Evolutionary conservation across 2,329 filamentous ascomycete species (phyloP), one percentile per base, ranked within the genome.

Genomic region (Colletotrichum sp.): DNA sequence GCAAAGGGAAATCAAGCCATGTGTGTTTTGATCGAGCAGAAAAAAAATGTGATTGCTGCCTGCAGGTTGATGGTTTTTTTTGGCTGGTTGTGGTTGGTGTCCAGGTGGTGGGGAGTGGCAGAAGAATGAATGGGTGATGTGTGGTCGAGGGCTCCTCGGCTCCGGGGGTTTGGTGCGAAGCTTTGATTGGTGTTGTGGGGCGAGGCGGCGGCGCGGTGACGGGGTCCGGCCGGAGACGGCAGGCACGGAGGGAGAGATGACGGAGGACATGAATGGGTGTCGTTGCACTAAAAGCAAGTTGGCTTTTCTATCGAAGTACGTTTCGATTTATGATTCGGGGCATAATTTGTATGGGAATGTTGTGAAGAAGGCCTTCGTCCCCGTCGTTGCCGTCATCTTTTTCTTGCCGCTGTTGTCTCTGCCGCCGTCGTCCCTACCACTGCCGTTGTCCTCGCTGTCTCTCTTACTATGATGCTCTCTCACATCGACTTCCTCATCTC

Each of bases 321-420:
- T 8, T 1, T 39, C 4, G 15, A 2, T 39, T 9, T 1, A 39
- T 39, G 36, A 2, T 2, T 5, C 3, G 1, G 8, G 36, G 15
- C 16, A 39, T 39, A 4, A 1, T 39, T 39, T 16, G 16, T 8
- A 0, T 9, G 0, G 36, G 5, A 0, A 16, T 5, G 36, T 39
- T 18, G 15, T 0, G 36, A 18, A 39, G 0, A 18, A 39, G 16
- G 36, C 36, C 2, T 18, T 18, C 1, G 16, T 18, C 2, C 36
- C 36, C 36, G 16, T 39, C 36, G 0, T 39, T 36, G 13, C 1
- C 15, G 34, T 39, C 15, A 1, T 39, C 15, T 39, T 39, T 0
- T 18, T 36, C 34, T 39, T 39, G 36, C 15, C 15, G 15, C 34
- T 16, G 1, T 18, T 18, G 36, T 39, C 36, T 9, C 36, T 18